These are phyloP conservation scores for Oidiodendron maius DNA, from an alignment of 495 filamentous ascomycete genomes.

Conservation along the genomic window DNA sequence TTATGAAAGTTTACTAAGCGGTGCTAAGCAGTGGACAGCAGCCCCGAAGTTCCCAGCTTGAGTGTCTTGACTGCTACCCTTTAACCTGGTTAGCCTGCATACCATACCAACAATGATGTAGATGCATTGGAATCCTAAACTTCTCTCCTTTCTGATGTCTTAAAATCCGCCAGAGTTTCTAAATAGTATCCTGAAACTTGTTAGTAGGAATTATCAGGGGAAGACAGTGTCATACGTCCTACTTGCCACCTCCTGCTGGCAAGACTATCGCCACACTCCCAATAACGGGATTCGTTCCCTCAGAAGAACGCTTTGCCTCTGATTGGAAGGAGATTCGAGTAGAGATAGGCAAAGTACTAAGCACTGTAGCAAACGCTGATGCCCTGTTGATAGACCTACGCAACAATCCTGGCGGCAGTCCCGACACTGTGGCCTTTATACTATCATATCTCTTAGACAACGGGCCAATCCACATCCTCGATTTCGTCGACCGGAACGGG, in stretches of 20 bases:
- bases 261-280: conserved; percentile 1
- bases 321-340: neutral
- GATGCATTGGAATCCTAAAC: too few species aligned
- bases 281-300: conserved; percentile 2
- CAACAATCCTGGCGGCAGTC: neutral
- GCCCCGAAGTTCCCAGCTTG: too few species aligned
- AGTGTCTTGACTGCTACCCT: too few species aligned
- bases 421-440: conserved; percentile 3
- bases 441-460: conserved; percentile 1
- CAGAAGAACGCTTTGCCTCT: neutral
- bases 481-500: neutral
- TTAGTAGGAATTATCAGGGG: too few species aligned
- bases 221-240: too few species aligned
- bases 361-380: conserved; percentile 6
- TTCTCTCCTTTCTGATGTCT: too few species aligned
- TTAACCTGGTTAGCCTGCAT: too few species aligned
- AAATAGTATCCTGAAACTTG: too few species aligned
- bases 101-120: too few species aligned
- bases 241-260: conserved; percentile 2
- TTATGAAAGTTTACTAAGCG: too few species aligned
- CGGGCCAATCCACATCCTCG: neutral
- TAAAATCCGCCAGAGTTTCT: too few species aligned
- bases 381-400: conserved; percentile 7
- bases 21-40: too few species aligned
- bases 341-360: neutral